These are phyloP conservation scores for Atkinsonella hypoxylon DNA, from an alignment of 2,329 filamentous ascomycete genomes.

Conservation along the genomic window DNA sequence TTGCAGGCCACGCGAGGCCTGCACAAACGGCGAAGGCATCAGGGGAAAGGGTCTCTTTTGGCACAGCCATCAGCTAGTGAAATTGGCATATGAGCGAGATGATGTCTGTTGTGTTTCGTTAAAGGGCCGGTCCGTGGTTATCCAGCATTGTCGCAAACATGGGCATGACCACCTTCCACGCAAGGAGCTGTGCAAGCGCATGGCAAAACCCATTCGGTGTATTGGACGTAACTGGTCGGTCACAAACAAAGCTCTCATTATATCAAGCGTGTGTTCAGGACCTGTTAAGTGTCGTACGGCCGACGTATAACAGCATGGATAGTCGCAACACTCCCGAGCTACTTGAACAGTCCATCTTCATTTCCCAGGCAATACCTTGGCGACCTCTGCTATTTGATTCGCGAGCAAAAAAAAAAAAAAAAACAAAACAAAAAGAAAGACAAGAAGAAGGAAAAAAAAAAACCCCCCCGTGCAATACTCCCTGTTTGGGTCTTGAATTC, in stretches of 20 bases:
- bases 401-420: too few relatives aligned
- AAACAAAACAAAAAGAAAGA: too few relatives aligned
- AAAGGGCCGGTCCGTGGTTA: slow-evolving; percentile 8
- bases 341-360: neutral
- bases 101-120: slow-evolving; percentile 6
- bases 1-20: neutral
- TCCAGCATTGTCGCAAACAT: slow-evolving; percentile 8
- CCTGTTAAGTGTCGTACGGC: slow-evolving; percentile 6
- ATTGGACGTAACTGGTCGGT: neutral
- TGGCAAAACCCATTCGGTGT: slow-evolving; percentile 3
- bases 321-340: slow-evolving; percentile 1
- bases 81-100: slow-evolving; percentile 4
- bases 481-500: too few relatives aligned
- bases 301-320: slow-evolving; percentile 9
- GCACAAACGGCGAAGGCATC: neutral
- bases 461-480: too few relatives aligned
- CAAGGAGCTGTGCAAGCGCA: slow-evolving; percentile 6
- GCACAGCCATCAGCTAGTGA: neutral
- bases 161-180: slow-evolving; percentile 1
- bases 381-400: neutral
- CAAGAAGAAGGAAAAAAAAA: too few relatives aligned
- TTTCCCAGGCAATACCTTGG: slow-evolving; percentile 3
- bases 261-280: slow-evolving; percentile 5
- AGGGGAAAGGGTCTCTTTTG: neutral
- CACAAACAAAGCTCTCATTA: slow-evolving; percentile 7